Base-by-base conservation (phyloP, 202 grass and related monocot species). In the Panicum hallii region DNA sequence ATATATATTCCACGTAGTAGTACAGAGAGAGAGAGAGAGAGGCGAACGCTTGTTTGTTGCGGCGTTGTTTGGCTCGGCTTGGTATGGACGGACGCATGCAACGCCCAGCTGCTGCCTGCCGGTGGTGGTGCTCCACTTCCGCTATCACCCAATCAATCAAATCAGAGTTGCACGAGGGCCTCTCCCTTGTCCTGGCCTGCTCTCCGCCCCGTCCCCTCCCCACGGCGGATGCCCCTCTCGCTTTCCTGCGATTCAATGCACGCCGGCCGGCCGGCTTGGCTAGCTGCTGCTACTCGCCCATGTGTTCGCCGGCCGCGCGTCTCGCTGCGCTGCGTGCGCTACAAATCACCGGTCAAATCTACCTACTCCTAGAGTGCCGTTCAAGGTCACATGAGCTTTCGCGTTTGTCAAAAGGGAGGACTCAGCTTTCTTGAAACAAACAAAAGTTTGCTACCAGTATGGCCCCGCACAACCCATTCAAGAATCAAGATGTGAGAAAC, bases 131-230 rank as follows among this genome's bases (percentile, higher is more conserved):
- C 9, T 12, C 22, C 57, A 5, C 7, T 7, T 9, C 55, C n/a
- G 55, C 9, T 1, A 60, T 26, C 60, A 32, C 26, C 28, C 63
- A 38, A 65, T 36, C 44, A 73, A 77, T 79, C 85, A 80, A 73
- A 81, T 83, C 82, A 71, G 40, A 63, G 70, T 91, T 87, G 89
- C 89, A 91, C 89, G 89, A 88, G 89, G 77, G 85, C 76, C 81
- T 81, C 85, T 77, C 32, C 6, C 76, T 84, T 78, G 89, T 84
- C 81, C 32, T 81, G 60, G 55, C 83, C 45, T 76, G 52, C 49
- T 13, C 0, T 0, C 11, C 30, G 14, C 5, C 5, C 10, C 1
- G 44, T 26, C 26, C 26, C 26, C 26, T 26, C 26, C 26, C 26
- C 26, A 26, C 26, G 13, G 12, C 11, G 45, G 83, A 71, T 77